Conservation (phyloP, 495 filamentous ascomycete genomes). For the Saxophila tyrrhenica region DNA sequence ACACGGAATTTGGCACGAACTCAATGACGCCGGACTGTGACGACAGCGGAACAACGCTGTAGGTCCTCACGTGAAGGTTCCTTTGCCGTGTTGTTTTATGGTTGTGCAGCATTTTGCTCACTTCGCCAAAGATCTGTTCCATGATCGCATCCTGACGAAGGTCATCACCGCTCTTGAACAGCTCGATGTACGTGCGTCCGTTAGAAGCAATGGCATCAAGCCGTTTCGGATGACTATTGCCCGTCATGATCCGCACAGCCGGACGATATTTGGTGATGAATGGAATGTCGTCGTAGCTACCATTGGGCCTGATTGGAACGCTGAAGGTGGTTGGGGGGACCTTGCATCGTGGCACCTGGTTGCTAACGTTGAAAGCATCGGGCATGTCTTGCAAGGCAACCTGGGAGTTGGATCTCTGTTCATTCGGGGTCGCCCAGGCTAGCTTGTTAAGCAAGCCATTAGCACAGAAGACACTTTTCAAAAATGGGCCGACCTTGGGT, state of each 20-base stretch:
- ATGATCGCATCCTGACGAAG: constrained; percentile 99
- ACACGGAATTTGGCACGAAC: constrained; percentile 85
- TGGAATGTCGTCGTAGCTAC: constrained; percentile 67
- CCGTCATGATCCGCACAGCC: constrained; percentile 72
- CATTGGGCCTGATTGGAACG: constrained; percentile 58
- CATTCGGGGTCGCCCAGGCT: constrained; percentile 31
- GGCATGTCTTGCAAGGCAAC: constrained; percentile 55
- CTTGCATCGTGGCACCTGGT: constrained; percentile 43
- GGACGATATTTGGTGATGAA: constrained; percentile 54
- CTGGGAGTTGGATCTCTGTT: constrained; percentile 36
- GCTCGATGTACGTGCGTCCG: constrained; percentile 69
- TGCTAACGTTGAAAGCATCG: constrained; percentile 45
- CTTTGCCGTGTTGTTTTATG: constrained; percentile 79
- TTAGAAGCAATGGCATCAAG: constrained; percentile 66
- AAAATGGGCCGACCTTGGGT: constrained; percentile 38
- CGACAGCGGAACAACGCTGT: constrained; percentile 87
- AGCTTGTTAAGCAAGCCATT: constrained; percentile 64
- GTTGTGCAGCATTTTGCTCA: constrained; percentile 74
- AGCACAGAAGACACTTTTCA: constrained; percentile 57
- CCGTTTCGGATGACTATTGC: constrained; percentile 85
- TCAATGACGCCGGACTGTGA: constrained; percentile 85
- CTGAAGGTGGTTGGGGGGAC: constrained; percentile 87
- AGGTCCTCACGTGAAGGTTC: constrained; percentile 79
- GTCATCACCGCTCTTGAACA: constrained; percentile 92
- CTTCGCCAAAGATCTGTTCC: constrained; percentile 98